Conservation (phyloP, 2,329 filamentous ascomycete species). For the Grosmannia penicillata region DNA sequence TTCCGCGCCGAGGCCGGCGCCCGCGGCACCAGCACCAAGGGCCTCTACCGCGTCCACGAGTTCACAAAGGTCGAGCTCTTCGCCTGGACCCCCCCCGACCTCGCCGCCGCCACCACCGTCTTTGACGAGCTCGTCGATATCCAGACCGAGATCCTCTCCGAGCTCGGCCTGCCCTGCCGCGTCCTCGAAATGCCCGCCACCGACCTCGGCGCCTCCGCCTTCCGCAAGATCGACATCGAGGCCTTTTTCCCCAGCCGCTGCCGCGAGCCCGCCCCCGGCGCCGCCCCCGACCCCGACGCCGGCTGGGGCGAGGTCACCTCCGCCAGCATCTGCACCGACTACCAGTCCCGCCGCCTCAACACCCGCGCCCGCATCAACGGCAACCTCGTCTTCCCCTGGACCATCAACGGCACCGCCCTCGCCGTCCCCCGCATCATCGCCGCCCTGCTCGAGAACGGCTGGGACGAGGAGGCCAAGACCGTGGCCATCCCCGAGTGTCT, state of each 20-base stretch:
- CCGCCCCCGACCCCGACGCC: constrained; percentile 23
- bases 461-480: constrained; percentile 52
- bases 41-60: constrained; percentile 91
- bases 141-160: constrained; percentile 67
- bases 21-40: constrained; percentile 79
- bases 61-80: constrained; percentile 99
- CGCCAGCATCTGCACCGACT: constrained; percentile 84
- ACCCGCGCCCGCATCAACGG: constrained; percentile 50
- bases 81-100: constrained; percentile 61
- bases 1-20: constrained; percentile 92
- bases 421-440: constrained; percentile 83
- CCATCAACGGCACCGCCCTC: constrained; percentile 85
- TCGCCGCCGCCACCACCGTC: constrained; percentile 33
- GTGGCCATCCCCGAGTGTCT: constrained; percentile 69
- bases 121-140: constrained; percentile 80
- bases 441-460: constrained; percentile 79
- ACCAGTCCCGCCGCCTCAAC: constrained; percentile 70
- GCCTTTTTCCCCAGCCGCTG: constrained; percentile 77
- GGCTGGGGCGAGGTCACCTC: constrained; percentile 93
- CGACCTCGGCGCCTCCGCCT: constrained; percentile 80
- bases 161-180: constrained; percentile 69
- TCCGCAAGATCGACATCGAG: constrained; percentile 83
- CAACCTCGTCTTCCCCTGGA: constrained; percentile 64
- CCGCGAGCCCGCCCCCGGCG: constrained; percentile 13
- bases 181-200: constrained; percentile 82